Conservation (phyloP, 306 rosid genomes). For the Gleditsia sinensis region DNA sequence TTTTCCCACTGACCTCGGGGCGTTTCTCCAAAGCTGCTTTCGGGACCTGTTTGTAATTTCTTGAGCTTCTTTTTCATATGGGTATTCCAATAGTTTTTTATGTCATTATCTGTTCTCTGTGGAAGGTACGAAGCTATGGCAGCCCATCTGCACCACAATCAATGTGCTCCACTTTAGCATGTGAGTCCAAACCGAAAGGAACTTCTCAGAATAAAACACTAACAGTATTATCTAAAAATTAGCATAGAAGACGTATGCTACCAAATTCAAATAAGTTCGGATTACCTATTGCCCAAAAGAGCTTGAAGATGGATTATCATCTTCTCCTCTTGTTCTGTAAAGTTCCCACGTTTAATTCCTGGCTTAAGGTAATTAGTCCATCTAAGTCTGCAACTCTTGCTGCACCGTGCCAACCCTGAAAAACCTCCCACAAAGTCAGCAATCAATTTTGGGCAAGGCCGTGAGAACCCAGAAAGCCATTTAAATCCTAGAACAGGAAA, state of each 20-base stretch:
- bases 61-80: slow-evolving; percentile 81
- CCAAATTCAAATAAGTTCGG: not conserved
- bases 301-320: slow-evolving; percentile 97
- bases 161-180: slow-evolving; percentile 29
- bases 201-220: too few relatives aligned
- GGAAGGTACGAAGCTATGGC: slow-evolving; percentile 98
- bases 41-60: slow-evolving; percentile 48
- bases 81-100: slow-evolving; percentile 95
- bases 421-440: not conserved
- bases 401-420: slow-evolving; percentile 84
- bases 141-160: slow-evolving; percentile 77
- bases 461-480: not conserved
- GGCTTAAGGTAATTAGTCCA: slow-evolving; percentile 97
- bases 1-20: slow-evolving; percentile 97
- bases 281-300: slow-evolving; percentile 90
- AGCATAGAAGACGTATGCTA: slow-evolving; percentile 34
- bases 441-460: not conserved
- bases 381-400: slow-evolving; percentile 91
- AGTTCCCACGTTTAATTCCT: slow-evolving; percentile 90
- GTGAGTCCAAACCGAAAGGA: slow-evolving; percentile 17
- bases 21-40: slow-evolving; percentile 35
- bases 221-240: too few relatives aligned
- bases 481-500: not conserved
- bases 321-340: slow-evolving; percentile 91
- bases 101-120: slow-evolving; percentile 95